These are phyloP conservation scores for Boehmeria nivea DNA, from an alignment of 306 rosid genomes.

Conservation along the genomic window DNA sequence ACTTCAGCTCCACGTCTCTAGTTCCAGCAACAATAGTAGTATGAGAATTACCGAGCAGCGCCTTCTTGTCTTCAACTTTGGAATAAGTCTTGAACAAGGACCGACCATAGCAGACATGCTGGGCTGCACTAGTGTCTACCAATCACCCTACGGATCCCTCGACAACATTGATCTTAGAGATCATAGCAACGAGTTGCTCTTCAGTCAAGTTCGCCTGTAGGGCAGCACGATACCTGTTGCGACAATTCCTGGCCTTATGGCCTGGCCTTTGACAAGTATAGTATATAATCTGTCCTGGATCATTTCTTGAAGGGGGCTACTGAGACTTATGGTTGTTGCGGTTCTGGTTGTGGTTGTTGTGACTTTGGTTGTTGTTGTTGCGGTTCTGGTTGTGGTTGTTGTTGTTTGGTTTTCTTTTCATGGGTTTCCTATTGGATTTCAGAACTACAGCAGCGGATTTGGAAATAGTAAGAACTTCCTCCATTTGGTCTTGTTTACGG, in stretches of 20 bases:
- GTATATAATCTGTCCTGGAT: neutral
- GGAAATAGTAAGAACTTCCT: neutral
- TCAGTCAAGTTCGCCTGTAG: neutral
- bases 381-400: neutral
- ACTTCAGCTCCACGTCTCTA: conserved; percentile 7
- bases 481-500: too few species aligned
- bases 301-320: neutral
- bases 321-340: too few species aligned
- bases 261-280: neutral
- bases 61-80: neutral
- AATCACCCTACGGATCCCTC: neutral
- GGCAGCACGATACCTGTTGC: neutral
- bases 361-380: too few species aligned
- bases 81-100: neutral
- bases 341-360: too few species aligned
- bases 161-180: neutral
- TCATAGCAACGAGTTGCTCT: neutral
- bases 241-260: neutral
- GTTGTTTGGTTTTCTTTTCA: neutral
- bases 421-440: neutral
- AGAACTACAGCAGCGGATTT: too few species aligned
- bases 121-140: neutral
- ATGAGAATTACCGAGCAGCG: conserved; percentile 2
- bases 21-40: conserved; percentile 9
- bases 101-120: neutral